phyloP scores from a whole-genome alignment of 1,139 yeast species.

The Casaregolazyma suthepensis region DNA sequence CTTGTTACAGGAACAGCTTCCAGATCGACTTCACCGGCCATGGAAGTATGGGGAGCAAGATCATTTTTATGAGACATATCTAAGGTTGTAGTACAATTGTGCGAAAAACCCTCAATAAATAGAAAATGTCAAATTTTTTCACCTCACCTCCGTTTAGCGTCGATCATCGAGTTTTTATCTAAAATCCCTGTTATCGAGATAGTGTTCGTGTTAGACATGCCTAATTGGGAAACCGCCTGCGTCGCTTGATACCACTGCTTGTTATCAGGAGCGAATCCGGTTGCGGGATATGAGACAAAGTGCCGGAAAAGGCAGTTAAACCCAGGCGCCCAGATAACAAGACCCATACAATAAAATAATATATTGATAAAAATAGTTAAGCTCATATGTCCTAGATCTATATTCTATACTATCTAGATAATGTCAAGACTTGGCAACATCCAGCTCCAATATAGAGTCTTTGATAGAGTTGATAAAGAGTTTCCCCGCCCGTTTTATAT shows the following conservation, averaged over 20 bases:
- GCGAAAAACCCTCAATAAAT: background rate
- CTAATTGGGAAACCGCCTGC: background rate
- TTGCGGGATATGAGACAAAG: background rate
- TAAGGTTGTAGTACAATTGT: too few species aligned
- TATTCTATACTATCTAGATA: background rate
- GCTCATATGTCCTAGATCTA: background rate
- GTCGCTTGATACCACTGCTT: background rate
- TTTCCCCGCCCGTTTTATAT: constrained; percentile 19
- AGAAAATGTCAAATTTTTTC: background rate
- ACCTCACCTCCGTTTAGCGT: background rate
- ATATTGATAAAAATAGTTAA: background rate
- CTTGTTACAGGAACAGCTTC: constrained; percentile 23
- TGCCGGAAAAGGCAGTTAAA: background rate
- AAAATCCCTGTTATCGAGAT: background rate
- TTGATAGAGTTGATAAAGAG: constrained; percentile 14
- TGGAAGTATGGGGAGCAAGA: constrained; percentile 14
- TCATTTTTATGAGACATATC: background rate
- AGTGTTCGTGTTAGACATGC: background rate
- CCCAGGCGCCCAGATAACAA: background rate
- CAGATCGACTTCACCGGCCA: constrained; percentile 22
- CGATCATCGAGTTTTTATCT: background rate
- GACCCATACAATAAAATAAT: background rate
- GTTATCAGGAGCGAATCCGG: background rate
- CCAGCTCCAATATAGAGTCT: constrained; percentile 10
- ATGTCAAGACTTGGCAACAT: background rate